Conservation (phyloP, 176 grass and related monocot genomes). For the Lolium perenne region DNA sequence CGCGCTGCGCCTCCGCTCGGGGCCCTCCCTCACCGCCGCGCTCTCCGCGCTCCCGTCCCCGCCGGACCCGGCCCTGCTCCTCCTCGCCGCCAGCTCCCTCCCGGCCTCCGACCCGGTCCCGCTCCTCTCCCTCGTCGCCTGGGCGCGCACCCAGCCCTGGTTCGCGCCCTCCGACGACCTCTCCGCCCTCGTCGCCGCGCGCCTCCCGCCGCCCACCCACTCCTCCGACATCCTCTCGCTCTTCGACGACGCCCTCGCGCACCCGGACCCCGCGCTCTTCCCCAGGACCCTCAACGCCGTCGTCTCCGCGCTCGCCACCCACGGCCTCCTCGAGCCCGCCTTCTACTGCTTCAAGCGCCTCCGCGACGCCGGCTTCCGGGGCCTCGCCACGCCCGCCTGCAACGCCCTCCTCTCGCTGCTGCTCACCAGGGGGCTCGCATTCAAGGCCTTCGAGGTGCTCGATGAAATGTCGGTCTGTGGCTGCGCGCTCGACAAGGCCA, state of each 20-base stretch:
- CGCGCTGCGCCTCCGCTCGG: constrained; percentile 77
- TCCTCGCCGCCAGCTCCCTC: constrained; percentile 66
- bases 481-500: constrained; percentile 57
- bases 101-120: constrained; percentile 82
- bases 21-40: constrained; percentile 62
- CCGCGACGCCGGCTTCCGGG: constrained; percentile 57
- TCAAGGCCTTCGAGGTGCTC: constrained; percentile 91
- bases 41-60: constrained; percentile 81
- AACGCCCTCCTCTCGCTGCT: constrained; percentile 91
- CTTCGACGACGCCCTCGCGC: constrained; percentile 68
- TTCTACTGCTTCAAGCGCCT: constrained; percentile 94
- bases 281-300: constrained; percentile 66
- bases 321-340: constrained; percentile 67
- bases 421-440: constrained; percentile 76
- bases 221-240: constrained; percentile 57
- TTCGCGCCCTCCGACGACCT: constrained; percentile 62
- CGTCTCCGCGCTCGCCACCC: constrained; percentile 57
- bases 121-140: constrained; percentile 76
- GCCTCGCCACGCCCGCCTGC: constrained; percentile 60
- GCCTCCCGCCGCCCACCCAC: constrained; percentile 56
- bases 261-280: constrained; percentile 62
- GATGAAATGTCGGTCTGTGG: constrained; percentile 66
- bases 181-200: constrained; percentile 48
- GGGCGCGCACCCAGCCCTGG: constrained; percentile 79
- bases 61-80: constrained; percentile 64